These are phyloP conservation scores for Aureobasidium sp. DNA, from an alignment of 2,329 filamentous ascomycete species.

Conservation along the genomic window DNA sequence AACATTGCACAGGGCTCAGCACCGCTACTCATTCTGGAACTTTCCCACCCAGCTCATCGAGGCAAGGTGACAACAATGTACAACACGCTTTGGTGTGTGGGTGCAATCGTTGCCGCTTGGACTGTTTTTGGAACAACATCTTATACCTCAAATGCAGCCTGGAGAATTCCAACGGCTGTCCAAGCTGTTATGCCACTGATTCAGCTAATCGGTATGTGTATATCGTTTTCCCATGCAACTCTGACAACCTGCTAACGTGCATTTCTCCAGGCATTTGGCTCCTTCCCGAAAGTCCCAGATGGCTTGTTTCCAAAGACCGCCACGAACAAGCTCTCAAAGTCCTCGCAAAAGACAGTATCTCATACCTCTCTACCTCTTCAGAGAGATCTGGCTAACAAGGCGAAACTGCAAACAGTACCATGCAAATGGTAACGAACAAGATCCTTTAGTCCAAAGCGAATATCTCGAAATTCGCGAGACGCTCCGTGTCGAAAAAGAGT, in stretches of 20 bases:
- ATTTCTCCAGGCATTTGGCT: conserved; percentile 51
- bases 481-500: conserved; percentile 49
- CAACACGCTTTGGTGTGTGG: conserved; percentile 3
- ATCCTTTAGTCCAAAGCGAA: conserved; percentile 58
- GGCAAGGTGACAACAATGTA: conserved; percentile 8
- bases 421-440: conserved; percentile 49
- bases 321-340: conserved; percentile 55
- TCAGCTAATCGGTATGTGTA: conserved; percentile 32
- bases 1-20: neutral
- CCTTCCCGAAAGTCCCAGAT: conserved; percentile 61
- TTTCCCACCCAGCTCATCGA: conserved; percentile 3
- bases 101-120: neutral
- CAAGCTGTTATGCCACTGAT: conserved; percentile 56
- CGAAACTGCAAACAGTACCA: conserved; percentile 36
- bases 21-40: neutral
- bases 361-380: neutral
- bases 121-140: conserved; percentile 14
- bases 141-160: conserved; percentile 26
- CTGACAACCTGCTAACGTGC: neutral
- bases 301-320: conserved; percentile 56
- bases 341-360: conserved; percentile 39
- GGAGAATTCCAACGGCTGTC: conserved; percentile 59
- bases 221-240: conserved; percentile 28
- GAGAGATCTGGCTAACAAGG: neutral
- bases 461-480: conserved; percentile 59